Conservation (phyloP, 1,284 basidiomycete genomes). For the Somion occarium region DNA sequence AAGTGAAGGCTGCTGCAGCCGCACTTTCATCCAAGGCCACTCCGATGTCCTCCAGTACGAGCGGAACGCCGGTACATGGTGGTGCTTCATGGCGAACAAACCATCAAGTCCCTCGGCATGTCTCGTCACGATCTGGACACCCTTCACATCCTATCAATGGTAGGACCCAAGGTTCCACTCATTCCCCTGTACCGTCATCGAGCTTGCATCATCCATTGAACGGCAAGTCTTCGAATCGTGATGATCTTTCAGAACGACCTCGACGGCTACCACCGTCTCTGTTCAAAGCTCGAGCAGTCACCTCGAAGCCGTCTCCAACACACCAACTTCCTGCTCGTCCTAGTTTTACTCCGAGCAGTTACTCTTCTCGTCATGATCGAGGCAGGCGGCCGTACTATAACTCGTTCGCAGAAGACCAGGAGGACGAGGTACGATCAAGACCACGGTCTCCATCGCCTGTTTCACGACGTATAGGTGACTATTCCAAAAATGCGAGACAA, state of each 20-base stretch:
- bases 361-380: constrained; percentile 4
- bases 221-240: background rate
- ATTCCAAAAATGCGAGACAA: constrained; percentile 27
- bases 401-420: constrained; percentile 8
- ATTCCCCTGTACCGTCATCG: no score
- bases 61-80: constrained; percentile 18
- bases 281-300: constrained; percentile 2
- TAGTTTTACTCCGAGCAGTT: background rate
- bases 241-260: background rate
- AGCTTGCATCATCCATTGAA: no score
- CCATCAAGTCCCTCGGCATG: constrained; percentile 2
- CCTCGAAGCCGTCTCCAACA: constrained; percentile 2
- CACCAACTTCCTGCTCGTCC: constrained; percentile 5
- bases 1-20: constrained; percentile 17
- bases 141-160: constrained; percentile 6
- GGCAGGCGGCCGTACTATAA: constrained; percentile 5
- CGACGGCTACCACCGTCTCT: background rate
- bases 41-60: constrained; percentile 21
- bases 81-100: constrained; percentile 17
- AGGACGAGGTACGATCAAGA: constrained; percentile 18
- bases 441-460: constrained; percentile 47
- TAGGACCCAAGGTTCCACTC: constrained; percentile 5
- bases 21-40: constrained; percentile 17
- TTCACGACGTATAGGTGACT: constrained; percentile 32
- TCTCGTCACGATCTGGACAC: background rate